phyloP scores from a whole-genome alignment of 2,329 filamentous ascomycete species.

The Pseudogymnoascus sp. region DNA sequence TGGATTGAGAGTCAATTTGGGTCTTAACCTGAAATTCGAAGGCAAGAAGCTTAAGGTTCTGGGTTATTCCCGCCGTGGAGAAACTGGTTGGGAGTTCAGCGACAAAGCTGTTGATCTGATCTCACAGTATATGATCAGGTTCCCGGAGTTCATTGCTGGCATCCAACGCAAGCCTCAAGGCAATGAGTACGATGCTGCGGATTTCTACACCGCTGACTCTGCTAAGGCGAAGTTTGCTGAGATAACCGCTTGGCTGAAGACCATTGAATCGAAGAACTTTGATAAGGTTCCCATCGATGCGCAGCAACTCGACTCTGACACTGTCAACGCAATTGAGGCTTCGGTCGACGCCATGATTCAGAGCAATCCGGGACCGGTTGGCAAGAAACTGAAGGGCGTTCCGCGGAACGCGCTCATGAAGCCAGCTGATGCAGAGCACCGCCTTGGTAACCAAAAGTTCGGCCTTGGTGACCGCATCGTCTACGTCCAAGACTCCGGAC shows the following conservation, averaged over 20 bases:
- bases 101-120: slow-evolving; percentile 73
- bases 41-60: slow-evolving; percentile 91
- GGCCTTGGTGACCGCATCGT: slow-evolving; percentile 81
- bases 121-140: slow-evolving; percentile 81
- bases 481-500: slow-evolving; percentile 86
- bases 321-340: slow-evolving; percentile 72
- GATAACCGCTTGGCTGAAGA: slow-evolving; percentile 88
- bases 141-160: slow-evolving; percentile 89
- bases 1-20: slow-evolving; percentile 78
- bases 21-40: slow-evolving; percentile 95
- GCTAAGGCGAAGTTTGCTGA: slow-evolving; percentile 83
- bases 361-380: slow-evolving; percentile 44
- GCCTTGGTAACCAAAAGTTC: slow-evolving; percentile 78
- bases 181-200: slow-evolving; percentile 74
- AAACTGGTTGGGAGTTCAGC: slow-evolving; percentile 93
- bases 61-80: slow-evolving; percentile 82
- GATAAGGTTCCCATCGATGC: slow-evolving; percentile 95
- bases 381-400: slow-evolving; percentile 69
- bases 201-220: slow-evolving; percentile 70
- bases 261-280: slow-evolving; percentile 81
- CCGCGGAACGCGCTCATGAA: slow-evolving; percentile 84
- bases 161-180: slow-evolving; percentile 80
- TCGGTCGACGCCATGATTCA: slow-evolving; percentile 59
- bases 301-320: slow-evolving; percentile 87
- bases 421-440: slow-evolving; percentile 91